These are phyloP conservation scores for Thielaviopsis musarum DNA, from an alignment of 2,329 filamentous ascomycete genomes.

Conservation along the genomic window DNA sequence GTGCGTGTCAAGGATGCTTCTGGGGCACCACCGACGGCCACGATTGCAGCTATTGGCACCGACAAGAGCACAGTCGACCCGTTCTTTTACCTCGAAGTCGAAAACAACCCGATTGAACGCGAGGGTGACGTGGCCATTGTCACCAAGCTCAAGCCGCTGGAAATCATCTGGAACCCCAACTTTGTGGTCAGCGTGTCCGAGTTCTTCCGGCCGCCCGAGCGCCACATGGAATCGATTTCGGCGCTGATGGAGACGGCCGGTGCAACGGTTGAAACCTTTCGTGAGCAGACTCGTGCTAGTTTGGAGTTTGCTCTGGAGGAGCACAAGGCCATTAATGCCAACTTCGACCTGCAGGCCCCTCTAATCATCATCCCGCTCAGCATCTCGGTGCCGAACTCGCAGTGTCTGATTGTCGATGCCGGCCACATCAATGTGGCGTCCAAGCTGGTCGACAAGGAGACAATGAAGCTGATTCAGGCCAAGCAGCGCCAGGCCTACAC, in stretches of 20 bases:
- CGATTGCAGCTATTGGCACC: background rate
- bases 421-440: constrained; percentile 92
- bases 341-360: constrained; percentile 86
- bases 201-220: constrained; percentile 91
- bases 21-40: background rate
- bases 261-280: constrained; percentile 83
- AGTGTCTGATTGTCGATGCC: constrained; percentile 87
- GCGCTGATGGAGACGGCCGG: constrained; percentile 92
- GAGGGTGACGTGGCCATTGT: constrained; percentile 82
- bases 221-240: constrained; percentile 96
- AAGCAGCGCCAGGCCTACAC: constrained; percentile 81
- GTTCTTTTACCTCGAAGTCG: constrained; percentile 83
- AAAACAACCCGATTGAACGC: constrained; percentile 86
- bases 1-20: constrained; percentile 78
- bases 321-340: constrained; percentile 94
- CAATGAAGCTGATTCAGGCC: constrained; percentile 72
- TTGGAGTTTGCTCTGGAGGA: constrained; percentile 93
- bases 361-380: constrained; percentile 93
- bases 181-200: constrained; percentile 81
- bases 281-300: constrained; percentile 88
- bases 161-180: constrained; percentile 93
- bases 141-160: constrained; percentile 83
- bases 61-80: constrained; percentile 34
- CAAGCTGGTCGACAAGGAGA: constrained; percentile 82
- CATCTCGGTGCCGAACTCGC: constrained; percentile 62